phyloP scores from a whole-genome alignment of 306 rosid species.

The Macrotyloma uniflorum region DNA sequence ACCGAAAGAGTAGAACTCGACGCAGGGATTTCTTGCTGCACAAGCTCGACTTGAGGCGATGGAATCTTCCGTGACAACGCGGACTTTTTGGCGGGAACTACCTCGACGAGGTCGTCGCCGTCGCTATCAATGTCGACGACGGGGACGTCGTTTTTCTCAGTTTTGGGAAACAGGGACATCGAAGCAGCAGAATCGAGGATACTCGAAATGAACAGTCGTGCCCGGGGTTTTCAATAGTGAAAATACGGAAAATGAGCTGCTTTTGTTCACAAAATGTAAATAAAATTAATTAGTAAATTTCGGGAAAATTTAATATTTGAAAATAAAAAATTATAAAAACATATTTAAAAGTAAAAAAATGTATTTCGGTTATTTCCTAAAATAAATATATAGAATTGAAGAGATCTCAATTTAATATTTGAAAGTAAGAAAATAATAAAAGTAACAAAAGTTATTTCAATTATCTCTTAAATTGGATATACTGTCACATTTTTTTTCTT shows the following conservation, averaged over 20 bases:
- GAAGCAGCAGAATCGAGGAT: neutral
- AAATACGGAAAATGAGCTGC: neutral
- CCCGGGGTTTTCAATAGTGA: neutral
- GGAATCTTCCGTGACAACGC: constrained; percentile 9
- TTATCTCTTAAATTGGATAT: too few species aligned
- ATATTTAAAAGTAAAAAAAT: too few species aligned
- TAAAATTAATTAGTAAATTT: too few species aligned
- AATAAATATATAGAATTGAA: too few species aligned
- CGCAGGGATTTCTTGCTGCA: constrained; percentile 35
- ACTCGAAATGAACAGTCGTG: neutral
- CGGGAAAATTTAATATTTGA: too few species aligned
- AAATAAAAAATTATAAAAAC: too few species aligned
- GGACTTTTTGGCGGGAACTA: constrained; percentile 21
- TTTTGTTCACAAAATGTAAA: neutral
- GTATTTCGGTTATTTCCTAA: too few species aligned
- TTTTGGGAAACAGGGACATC: constrained; percentile 42
- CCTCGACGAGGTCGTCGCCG: constrained; percentile 32
- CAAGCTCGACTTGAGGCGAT: constrained; percentile 12
- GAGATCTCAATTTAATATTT: too few species aligned
- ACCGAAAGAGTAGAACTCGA: constrained; percentile 6
- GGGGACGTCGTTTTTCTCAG: constrained; percentile 12
- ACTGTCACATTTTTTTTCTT: too few species aligned
- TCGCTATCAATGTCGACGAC: constrained; percentile 43
- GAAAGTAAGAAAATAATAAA: too few species aligned
- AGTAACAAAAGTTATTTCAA: too few species aligned